Conservation (phyloP, 306 rosid genomes). For the Chamaecrista fasciculata region DNA sequence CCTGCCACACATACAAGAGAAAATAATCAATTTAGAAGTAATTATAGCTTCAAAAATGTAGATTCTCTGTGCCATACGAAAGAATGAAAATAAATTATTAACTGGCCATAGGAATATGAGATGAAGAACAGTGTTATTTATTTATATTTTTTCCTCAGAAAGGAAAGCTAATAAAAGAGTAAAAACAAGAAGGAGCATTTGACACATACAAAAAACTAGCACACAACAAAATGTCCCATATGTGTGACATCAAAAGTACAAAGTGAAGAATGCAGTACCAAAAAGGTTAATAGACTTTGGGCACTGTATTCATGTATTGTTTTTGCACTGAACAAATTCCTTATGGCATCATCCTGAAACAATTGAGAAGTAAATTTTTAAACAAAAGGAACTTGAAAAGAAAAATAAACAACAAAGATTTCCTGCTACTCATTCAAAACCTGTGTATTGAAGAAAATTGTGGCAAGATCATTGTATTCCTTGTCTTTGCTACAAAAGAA, state of each 20-base stretch:
- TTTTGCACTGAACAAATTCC: slow-evolving; percentile 98
- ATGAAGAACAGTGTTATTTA: background rate
- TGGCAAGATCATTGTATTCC: slow-evolving; percentile 97
- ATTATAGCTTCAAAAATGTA: slow-evolving; percentile 14
- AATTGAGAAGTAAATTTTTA: slow-evolving; percentile 26
- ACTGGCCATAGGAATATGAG: background rate
- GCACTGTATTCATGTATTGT: slow-evolving; percentile 94
- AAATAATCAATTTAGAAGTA: slow-evolving; percentile 21
- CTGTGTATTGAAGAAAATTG: slow-evolving; percentile 97
- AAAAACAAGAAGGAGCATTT: background rate
- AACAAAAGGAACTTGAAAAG: slow-evolving; percentile 9
- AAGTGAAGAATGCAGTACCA: slow-evolving; percentile 60
- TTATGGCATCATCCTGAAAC: slow-evolving; percentile 94
- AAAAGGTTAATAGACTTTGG: slow-evolving; percentile 85
- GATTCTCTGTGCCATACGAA: slow-evolving; percentile 15
- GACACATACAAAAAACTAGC: slow-evolving; percentile 21
- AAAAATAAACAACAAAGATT: slow-evolving; percentile 18
- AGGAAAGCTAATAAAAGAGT: background rate
- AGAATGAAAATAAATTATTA: slow-evolving; percentile 25
- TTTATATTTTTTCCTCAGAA: background rate
- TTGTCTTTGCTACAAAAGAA: slow-evolving; percentile 83
- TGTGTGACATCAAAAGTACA: slow-evolving; percentile 3
- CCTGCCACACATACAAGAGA: slow-evolving; percentile 54
- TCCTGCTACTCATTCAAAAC: slow-evolving; percentile 37
- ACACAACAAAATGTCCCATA: background rate